Evolutionary conservation across 2,329 filamentous ascomycete species (phyloP).

Genomic region (Tetracladium maxilliforme): DNA sequence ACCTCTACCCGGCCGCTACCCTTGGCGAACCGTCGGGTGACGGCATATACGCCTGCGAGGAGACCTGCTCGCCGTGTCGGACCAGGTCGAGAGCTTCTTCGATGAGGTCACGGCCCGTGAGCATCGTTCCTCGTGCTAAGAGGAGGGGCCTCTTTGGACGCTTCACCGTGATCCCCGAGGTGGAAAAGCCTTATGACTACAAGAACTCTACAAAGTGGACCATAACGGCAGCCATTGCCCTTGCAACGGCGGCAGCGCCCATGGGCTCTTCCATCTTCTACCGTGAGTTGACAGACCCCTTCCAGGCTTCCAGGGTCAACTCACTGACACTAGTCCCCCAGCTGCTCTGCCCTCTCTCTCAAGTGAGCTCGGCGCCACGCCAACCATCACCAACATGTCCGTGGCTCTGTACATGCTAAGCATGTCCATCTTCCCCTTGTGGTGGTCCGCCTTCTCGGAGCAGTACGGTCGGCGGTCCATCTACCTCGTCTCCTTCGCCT

Average conservation of each 20-base stretch:
- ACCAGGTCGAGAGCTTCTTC: constrained; percentile 21
- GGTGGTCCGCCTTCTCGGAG: constrained; percentile 72
- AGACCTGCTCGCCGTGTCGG: not conserved
- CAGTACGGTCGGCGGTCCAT: constrained; percentile 59
- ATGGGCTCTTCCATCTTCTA: constrained; percentile 78
- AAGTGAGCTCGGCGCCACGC: constrained; percentile 41
- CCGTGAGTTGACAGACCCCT: constrained; percentile 33
- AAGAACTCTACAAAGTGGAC: constrained; percentile 65
- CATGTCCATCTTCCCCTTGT: constrained; percentile 74
- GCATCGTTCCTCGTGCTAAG: constrained; percentile 27
- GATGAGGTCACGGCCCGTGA: constrained; percentile 18
- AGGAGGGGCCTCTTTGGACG: constrained; percentile 61
- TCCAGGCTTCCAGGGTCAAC: constrained; percentile 1
- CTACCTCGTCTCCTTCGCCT: constrained; percentile 58
- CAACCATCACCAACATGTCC: constrained; percentile 58
- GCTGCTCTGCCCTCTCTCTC: constrained; percentile 55
- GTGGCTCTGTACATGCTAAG: constrained; percentile 70
- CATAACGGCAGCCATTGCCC: constrained; percentile 62
- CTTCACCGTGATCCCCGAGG: constrained; percentile 62
- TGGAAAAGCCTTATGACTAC: constrained; percentile 64
- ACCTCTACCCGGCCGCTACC: too few species aligned
- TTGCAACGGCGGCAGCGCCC: constrained; percentile 65
- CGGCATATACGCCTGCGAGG: too few species aligned
- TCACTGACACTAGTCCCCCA: constrained; percentile 16
- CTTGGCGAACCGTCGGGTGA: too few species aligned